A percentile compares a stretch with the other conserved stretches of the same genome.
phyloP scores from a whole-genome alignment of 768 basidiomycete species.

The Macrolepiota fuliginosa region DNA sequence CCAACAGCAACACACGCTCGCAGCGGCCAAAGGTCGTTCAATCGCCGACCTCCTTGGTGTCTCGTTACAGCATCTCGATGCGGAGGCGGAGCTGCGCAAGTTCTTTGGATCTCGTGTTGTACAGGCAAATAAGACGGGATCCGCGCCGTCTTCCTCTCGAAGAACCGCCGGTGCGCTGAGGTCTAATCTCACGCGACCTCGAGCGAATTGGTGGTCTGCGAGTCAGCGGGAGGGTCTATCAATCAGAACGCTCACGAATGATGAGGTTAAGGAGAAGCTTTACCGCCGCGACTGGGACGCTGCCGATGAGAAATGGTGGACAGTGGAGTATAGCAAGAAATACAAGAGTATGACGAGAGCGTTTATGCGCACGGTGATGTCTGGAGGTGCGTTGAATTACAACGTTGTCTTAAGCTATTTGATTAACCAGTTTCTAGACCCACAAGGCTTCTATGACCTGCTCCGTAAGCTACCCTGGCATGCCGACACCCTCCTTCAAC shows the following conservation, averaged over 20 bases:
- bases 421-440: slow-evolving; percentile 44
- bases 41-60: slow-evolving; percentile 66
- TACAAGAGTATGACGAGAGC: slow-evolving; percentile 81
- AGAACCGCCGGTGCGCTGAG: slow-evolving; percentile 46
- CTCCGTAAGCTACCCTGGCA: slow-evolving; percentile 86
- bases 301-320: slow-evolving; percentile 10
- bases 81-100: slow-evolving; percentile 86
- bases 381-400: slow-evolving; percentile 59
- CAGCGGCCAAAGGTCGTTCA: slow-evolving; percentile 28
- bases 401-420: not conserved
- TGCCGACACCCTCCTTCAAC: slow-evolving; percentile 84
- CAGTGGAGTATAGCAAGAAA: slow-evolving; percentile 74
- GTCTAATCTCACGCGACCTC: slow-evolving; percentile 76
- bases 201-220: slow-evolving; percentile 72
- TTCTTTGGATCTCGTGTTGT: slow-evolving; percentile 95
- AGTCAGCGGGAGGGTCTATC: slow-evolving; percentile 72
- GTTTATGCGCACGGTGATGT: slow-evolving; percentile 78
- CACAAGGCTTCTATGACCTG: slow-evolving; percentile 73
- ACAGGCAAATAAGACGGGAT: slow-evolving; percentile 46
- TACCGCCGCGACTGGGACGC: slow-evolving; percentile 34
- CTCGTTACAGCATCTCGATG: slow-evolving; percentile 79
- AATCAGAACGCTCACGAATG: slow-evolving; percentile 51
- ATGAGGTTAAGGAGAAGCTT: slow-evolving; percentile 49
- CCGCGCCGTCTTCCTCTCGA: slow-evolving; percentile 27
- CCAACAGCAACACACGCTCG: slow-evolving; percentile 36